Conservation (phyloP, 1,284 basidiomycete genomes). For the Pisolithus thermaeus region DNA sequence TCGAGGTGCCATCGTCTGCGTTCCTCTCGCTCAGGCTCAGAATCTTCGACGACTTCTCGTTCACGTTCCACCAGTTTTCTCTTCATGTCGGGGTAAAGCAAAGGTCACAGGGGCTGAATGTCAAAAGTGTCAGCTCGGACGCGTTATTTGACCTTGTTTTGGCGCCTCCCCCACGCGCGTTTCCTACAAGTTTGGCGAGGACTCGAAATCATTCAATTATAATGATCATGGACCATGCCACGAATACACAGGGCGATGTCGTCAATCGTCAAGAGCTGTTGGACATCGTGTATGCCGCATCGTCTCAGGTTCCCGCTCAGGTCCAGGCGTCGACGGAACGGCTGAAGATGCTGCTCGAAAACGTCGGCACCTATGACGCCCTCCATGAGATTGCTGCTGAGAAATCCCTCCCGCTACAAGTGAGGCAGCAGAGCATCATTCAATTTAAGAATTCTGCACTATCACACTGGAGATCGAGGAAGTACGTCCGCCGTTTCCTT, state of each 20-base stretch:
- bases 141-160: conserved; percentile 30
- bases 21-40: conserved; percentile 59
- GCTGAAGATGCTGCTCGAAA: conserved; percentile 60
- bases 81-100: background rate
- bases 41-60: conserved; percentile 53
- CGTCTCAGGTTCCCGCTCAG: conserved; percentile 60
- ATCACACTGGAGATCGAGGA: conserved; percentile 65
- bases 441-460: conserved; percentile 74
- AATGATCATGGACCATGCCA: conserved; percentile 18
- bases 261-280: conserved; percentile 55
- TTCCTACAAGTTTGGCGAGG: background rate
- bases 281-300: conserved; percentile 57
- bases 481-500: conserved; percentile 36
- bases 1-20: conserved; percentile 25
- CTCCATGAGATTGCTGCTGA: conserved; percentile 67
- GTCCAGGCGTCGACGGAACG: conserved; percentile 55
- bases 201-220: background rate
- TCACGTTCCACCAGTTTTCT: background rate
- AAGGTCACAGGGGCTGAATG: background rate
- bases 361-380: conserved; percentile 60
- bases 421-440: conserved; percentile 73
- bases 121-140: conserved; percentile 5
- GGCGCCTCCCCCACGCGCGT: conserved; percentile 2
- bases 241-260: conserved; percentile 27
- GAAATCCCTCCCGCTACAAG: conserved; percentile 47